Conservation (phyloP, 176 grass and related monocot genomes). For the Lolium perenne region DNA sequence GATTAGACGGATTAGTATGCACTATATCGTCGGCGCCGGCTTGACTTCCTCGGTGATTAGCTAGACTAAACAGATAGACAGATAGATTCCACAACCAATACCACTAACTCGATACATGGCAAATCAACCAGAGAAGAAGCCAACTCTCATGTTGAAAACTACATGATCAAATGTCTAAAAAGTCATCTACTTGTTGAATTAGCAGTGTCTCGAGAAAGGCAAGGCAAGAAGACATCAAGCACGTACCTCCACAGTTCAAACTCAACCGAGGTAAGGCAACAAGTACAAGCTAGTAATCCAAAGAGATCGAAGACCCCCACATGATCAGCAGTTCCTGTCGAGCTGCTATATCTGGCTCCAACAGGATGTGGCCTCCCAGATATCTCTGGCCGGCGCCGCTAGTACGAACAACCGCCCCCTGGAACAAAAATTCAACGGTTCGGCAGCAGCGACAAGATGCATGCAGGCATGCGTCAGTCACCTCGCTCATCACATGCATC, state of each 20-base stretch:
- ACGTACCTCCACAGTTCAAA: background rate
- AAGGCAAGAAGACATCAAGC: background rate
- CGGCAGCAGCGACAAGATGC: background rate
- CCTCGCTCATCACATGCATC: background rate
- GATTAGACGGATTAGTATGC: background rate
- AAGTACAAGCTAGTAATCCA: background rate
- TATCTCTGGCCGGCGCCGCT: constrained; percentile 6
- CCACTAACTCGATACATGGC: background rate
- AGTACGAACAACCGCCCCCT: background rate
- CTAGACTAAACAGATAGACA: background rate
- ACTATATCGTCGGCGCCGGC: background rate
- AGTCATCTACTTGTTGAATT: background rate
- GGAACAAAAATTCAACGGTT: background rate
- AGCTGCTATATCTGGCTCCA: constrained; percentile 42
- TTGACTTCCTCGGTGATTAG: too few species aligned
- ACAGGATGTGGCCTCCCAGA: constrained; percentile 32
- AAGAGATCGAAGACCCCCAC: background rate
- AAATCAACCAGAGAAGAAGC: background rate
- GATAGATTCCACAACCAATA: too few species aligned
- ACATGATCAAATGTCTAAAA: background rate
- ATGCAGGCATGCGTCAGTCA: background rate
- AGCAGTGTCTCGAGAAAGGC: background rate
- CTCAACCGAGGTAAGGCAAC: background rate
- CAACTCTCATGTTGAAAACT: background rate
- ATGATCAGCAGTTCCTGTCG: background rate